Percentiles rank a stretch among this genome's conserved stretches.
Evolutionary conservation across 140 eudicot genomes (phyloP).

Genomic region (Flaveria floridana): DNA sequence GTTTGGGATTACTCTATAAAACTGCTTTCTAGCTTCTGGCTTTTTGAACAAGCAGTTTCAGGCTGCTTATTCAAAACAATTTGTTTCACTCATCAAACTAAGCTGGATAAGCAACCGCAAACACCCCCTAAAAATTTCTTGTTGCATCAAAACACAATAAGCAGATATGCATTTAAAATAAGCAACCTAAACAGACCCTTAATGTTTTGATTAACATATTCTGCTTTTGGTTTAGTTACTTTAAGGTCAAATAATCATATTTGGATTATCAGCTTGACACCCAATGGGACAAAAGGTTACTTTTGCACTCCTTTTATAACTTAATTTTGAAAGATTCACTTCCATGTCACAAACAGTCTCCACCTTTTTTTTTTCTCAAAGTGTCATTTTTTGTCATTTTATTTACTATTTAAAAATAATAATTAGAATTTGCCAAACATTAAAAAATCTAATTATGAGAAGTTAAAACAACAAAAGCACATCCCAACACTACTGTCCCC

Average conservation of each 20-base stretch:
- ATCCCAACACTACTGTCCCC: not conserved
- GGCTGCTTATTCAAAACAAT: not conserved
- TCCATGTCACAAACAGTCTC: no score
- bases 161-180: not conserved
- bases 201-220: no score
- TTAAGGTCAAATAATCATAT: no score
- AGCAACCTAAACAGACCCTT: no score
- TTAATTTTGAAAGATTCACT: no score
- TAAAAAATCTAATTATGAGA: not conserved
- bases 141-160: no score
- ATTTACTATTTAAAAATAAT: not conserved
- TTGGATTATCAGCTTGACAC: no score
- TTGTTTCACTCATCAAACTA: not conserved
- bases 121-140: no score
- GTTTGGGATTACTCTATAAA: not conserved
- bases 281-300: not conserved
- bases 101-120: not conserved
- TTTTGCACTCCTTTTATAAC: not conserved
- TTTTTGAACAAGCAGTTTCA: not conserved
- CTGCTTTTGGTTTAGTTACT: no score
- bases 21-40: not conserved
- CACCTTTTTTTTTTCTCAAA: no score
- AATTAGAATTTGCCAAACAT: not conserved
- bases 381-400: not conserved
- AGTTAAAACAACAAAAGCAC: not conserved